phyloP scores from a whole-genome alignment of 2,329 filamentous ascomycete genomes.

The Nemania diffusa region DNA sequence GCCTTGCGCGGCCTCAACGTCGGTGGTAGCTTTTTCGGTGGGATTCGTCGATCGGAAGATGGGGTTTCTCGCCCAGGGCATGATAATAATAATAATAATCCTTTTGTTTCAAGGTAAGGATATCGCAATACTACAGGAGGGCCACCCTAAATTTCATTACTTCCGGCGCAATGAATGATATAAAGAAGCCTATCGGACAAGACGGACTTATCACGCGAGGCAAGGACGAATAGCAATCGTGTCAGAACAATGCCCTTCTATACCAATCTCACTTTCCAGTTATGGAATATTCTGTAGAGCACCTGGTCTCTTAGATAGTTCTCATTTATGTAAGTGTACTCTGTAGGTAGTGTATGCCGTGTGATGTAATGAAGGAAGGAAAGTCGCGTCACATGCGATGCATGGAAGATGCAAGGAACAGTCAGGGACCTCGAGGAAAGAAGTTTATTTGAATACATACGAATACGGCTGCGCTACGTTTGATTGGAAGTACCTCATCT shows the following conservation, averaged over 20 bases:
- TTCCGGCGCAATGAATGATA: neutral
- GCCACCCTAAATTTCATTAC: neutral
- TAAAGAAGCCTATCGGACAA: neutral
- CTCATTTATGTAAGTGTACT: neutral
- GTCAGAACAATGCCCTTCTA: neutral
- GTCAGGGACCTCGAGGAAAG: neutral
- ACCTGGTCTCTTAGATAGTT: too few relatives aligned
- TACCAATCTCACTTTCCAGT: constrained; percentile 7
- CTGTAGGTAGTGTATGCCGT: neutral
- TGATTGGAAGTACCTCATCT: neutral
- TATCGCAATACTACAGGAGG: neutral
- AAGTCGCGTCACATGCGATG: neutral
- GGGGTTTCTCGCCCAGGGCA: constrained; percentile 46
- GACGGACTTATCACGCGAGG: constrained; percentile 7
- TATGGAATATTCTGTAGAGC: too few relatives aligned
- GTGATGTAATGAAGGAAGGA: neutral
- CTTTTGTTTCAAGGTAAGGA: neutral
- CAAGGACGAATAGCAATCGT: neutral
- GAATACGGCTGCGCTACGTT: neutral
- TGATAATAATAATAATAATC: constrained; percentile 33
- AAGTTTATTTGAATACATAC: neutral
- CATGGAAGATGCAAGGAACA: neutral
- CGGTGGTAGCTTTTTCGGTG: constrained; percentile 20
- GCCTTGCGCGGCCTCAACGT: constrained; percentile 35
- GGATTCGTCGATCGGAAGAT: constrained; percentile 34